These are phyloP conservation scores for Dentipellis fragilis DNA, from an alignment of 768 basidiomycete genomes.

Conservation along the genomic window DNA sequence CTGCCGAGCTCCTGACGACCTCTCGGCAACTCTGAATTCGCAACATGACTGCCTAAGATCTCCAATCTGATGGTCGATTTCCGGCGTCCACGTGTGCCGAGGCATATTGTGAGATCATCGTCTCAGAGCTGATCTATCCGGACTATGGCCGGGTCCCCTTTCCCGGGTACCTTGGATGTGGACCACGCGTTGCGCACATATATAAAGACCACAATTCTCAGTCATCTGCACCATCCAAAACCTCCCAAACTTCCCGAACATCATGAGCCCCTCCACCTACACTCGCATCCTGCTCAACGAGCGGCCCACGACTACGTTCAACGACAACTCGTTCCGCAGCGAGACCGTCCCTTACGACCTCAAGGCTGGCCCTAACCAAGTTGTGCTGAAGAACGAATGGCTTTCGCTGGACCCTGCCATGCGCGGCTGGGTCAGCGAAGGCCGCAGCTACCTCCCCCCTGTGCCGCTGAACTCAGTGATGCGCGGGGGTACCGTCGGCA, in stretches of 20 bases:
- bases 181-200: no score
- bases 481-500: slow-evolving; percentile 61
- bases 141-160: no score
- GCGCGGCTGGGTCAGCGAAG: slow-evolving; percentile 73
- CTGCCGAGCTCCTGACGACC: no score
- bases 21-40: no score
- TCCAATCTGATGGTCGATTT: no score
- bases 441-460: slow-evolving; percentile 52
- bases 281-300: slow-evolving; percentile 68
- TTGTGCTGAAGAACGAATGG: slow-evolving; percentile 72
- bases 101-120: no score
- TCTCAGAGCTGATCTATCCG: no score
- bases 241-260: not conserved
- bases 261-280: slow-evolving; percentile 23
- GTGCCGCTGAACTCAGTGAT: slow-evolving; percentile 41
- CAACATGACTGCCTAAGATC: no score
- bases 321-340: slow-evolving; percentile 62
- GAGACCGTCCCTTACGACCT: slow-evolving; percentile 46
- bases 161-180: no score
- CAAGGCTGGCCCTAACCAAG: slow-evolving; percentile 40
- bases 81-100: no score
- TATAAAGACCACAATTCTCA: no score
- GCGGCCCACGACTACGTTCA: slow-evolving; percentile 62
- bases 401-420: slow-evolving; percentile 82
- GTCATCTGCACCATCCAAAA: no score